Evolutionary conservation across 2,329 filamentous ascomycete genomes (phyloP).

Genomic region (Cephalotrichum gorgonifer): DNA sequence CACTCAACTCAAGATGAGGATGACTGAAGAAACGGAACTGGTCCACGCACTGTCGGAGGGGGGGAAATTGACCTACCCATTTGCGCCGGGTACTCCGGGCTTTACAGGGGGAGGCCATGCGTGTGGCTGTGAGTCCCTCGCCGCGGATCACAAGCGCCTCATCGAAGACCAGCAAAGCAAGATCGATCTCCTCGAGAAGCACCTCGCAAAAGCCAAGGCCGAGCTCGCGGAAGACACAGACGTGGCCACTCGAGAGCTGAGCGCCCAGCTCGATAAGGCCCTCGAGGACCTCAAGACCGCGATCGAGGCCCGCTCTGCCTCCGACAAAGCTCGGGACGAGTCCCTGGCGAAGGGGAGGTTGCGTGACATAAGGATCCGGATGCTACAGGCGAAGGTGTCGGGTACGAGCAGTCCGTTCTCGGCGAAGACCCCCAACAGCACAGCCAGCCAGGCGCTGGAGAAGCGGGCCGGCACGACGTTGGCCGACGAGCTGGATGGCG

Average conservation of each 20-base stretch:
- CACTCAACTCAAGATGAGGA: background rate
- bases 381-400: background rate
- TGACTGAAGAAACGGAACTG: background rate
- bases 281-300: background rate
- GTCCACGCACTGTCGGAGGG: too few species aligned
- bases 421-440: background rate
- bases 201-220: background rate
- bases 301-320: background rate
- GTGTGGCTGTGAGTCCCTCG: background rate
- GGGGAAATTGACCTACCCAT: too few species aligned
- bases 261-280: background rate
- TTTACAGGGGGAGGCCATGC: too few species aligned
- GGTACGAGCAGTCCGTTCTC: background rate
- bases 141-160: background rate
- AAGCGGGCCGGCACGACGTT: background rate
- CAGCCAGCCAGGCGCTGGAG: background rate
- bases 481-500: background rate
- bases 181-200: background rate
- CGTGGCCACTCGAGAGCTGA: background rate
- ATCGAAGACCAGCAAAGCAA: background rate
- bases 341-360: background rate
- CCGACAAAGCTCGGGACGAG: background rate
- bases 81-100: too few species aligned
- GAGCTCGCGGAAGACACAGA: background rate
- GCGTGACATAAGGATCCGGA: background rate